Conservation (phyloP, 495 filamentous ascomycete species). For the Trichoderma virens region DNA sequence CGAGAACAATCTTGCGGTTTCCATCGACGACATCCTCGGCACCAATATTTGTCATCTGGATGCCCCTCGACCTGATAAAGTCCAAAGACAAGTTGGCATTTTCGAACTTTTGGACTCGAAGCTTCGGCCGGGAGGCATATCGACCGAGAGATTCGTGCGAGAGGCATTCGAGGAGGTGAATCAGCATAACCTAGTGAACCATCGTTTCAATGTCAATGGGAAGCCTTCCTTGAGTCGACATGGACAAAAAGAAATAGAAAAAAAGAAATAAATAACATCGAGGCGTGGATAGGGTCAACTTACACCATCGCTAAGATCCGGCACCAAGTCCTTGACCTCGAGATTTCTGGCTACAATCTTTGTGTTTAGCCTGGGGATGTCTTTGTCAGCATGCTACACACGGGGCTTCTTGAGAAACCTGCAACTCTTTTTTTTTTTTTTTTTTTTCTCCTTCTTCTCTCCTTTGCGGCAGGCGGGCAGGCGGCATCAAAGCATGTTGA, state of each 20-base stretch:
- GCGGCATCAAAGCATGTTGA: slow-evolving; percentile 10
- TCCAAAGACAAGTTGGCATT: slow-evolving; percentile 95
- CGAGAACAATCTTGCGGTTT: slow-evolving; percentile 93
- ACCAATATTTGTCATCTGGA: slow-evolving; percentile 97
- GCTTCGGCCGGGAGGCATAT: slow-evolving; percentile 90
- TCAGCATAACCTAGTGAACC: slow-evolving; percentile 66
- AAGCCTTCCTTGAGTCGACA: background rate
- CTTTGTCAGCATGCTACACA: slow-evolving; percentile 16
- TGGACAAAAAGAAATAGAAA: background rate
- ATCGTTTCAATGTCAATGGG: slow-evolving; percentile 10
- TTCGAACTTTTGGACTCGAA: slow-evolving; percentile 95
- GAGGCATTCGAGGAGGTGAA: slow-evolving; percentile 94
- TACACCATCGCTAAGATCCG: slow-evolving; percentile 89
- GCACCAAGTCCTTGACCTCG: slow-evolving; percentile 72
- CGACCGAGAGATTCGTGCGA: slow-evolving; percentile 88
- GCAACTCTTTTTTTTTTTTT: background rate
- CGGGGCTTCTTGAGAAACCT: background rate
- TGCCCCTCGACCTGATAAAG: slow-evolving; percentile 82
- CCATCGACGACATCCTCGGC: slow-evolving; percentile 98
- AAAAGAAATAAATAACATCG: background rate
- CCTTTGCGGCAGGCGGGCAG: background rate
- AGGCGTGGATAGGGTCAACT: slow-evolving; percentile 25
- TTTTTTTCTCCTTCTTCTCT: background rate
- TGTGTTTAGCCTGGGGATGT: slow-evolving; percentile 71
- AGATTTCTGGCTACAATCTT: slow-evolving; percentile 74